Percentiles rank a stretch among this genome's conserved stretches.
phyloP scores from a whole-genome alignment of 129 eudicot genomes.

The Centaurea solstitialis region DNA sequence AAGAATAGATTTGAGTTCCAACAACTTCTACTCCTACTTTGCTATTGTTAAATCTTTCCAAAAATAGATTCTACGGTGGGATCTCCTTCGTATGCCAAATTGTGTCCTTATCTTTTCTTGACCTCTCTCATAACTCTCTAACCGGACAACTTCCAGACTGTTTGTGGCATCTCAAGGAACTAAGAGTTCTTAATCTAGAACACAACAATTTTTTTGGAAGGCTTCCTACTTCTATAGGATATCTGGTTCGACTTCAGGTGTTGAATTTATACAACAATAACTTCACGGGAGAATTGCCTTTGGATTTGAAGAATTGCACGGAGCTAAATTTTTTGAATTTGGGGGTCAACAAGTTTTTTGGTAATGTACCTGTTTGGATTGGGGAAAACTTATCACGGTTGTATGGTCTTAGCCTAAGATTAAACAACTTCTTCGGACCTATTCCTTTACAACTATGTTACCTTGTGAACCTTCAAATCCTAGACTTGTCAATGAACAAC shows the following conservation, averaged over 20 bases:
- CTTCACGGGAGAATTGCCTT: slow-evolving; percentile 23
- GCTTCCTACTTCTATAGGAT: slow-evolving; percentile 11
- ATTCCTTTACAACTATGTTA: slow-evolving; percentile 29
- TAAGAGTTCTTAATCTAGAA: slow-evolving; percentile 6
- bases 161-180: background rate
- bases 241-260: background rate
- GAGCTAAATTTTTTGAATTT: background rate
- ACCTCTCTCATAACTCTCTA: slow-evolving; percentile 17
- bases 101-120: background rate
- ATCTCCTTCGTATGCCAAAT: background rate
- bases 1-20: too few species aligned
- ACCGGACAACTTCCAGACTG: slow-evolving; percentile 4
- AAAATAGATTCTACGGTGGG: background rate
- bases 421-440: slow-evolving; percentile 20
- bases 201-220: slow-evolving; percentile 19
- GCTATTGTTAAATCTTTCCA: background rate
- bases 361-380: slow-evolving; percentile 24
- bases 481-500: slow-evolving; percentile 27
- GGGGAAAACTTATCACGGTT: background rate
- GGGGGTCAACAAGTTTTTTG: slow-evolving; percentile 25
- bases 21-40: background rate
- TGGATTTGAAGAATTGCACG: slow-evolving; percentile 1
- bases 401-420: background rate
- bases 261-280: slow-evolving; percentile 1
- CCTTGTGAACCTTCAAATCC: slow-evolving; percentile 17